phyloP scores from a whole-genome alignment of 495 filamentous ascomycete genomes.

The Penicillium mononematosum region DNA sequence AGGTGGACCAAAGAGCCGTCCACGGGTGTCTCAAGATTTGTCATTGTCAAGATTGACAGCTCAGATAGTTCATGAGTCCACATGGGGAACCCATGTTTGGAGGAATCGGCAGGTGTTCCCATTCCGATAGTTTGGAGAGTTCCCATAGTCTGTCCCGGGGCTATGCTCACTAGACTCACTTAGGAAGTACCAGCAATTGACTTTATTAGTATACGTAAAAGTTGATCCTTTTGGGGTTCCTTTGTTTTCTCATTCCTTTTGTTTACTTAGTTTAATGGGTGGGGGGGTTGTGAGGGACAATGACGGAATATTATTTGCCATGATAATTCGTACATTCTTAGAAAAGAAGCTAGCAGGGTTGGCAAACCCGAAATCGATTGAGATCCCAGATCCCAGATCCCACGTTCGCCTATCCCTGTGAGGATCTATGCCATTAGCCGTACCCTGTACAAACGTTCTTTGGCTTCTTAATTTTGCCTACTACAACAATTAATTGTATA shows the following conservation, averaged over 20 bases:
- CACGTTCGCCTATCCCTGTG: slow-evolving; percentile 17
- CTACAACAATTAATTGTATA: too few relatives aligned
- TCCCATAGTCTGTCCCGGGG: background rate
- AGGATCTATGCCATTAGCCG: slow-evolving; percentile 9
- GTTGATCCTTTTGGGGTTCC: background rate
- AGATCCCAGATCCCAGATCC: slow-evolving; percentile 24
- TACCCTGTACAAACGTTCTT: background rate
- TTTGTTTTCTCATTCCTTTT: background rate
- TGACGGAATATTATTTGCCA: background rate
- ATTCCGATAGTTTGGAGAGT: slow-evolving; percentile 6
- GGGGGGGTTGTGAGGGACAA: background rate
- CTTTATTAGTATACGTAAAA: background rate
- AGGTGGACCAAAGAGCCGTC: slow-evolving; percentile 8
- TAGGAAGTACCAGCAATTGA: background rate
- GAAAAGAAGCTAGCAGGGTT: slow-evolving; percentile 19
- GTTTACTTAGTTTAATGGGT: background rate
- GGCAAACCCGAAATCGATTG: slow-evolving; percentile 11
- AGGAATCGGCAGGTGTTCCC: background rate
- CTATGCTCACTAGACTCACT: background rate
- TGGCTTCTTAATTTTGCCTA: background rate
- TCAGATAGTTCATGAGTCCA: slow-evolving; percentile 6
- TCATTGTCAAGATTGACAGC: slow-evolving; percentile 15
- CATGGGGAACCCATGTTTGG: slow-evolving; percentile 17
- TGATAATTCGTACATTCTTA: background rate
- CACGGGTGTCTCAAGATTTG: slow-evolving; percentile 31